Base-by-base conservation (phyloP, 345 rosid genomes). In the Camelina sativa region DNA sequence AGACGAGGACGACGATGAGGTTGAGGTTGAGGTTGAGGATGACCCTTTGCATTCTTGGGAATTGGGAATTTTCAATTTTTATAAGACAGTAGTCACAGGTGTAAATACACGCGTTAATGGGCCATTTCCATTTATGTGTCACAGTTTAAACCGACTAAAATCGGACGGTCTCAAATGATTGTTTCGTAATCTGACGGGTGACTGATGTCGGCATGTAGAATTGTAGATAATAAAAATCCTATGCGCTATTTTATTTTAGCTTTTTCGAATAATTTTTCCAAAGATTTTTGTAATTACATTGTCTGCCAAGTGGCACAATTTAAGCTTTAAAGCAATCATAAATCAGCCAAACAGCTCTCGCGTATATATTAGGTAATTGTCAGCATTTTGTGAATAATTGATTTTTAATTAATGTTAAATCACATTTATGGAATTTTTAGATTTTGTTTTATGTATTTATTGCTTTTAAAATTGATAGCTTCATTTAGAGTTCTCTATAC, bases 31-130 rank as follows among this genome's bases (percentile, higher is more conserved):
- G 28, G 28, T 10, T 55, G 71, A 62, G 16, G 17, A 22, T 46
- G 34, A 75, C 3, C 16, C 43, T 30, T 75, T 43, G 55, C 79
- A 68, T 75, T 25, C 30, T 63, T 50, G 5, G 48, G 25, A n/a
- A 59, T 47, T 63, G 62, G 25, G 46, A 43, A 25, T 50, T 72
- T 72, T n/a, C 4, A 35, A 10, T 44, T 44, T 44, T 44, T 44
- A 40, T 40, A 4, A 66, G 32, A 66, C 12, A 5, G 22, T 2
- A 37, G 6, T 28, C 30, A 28, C 5, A 28, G 6, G 8, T 11
- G 4, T n/a, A 7, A 54, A 55, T n/a, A 7, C 12, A 44, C 12
- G 55, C 35, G 65, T 70, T 28, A 47, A 30, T 12, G n/a, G 7
- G 4, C 17, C 17, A 41, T 70, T 48, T 20, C 75, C 54, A 8